Conservation (phyloP, 768 basidiomycete species). For the Exidia glandulosa region DNA sequence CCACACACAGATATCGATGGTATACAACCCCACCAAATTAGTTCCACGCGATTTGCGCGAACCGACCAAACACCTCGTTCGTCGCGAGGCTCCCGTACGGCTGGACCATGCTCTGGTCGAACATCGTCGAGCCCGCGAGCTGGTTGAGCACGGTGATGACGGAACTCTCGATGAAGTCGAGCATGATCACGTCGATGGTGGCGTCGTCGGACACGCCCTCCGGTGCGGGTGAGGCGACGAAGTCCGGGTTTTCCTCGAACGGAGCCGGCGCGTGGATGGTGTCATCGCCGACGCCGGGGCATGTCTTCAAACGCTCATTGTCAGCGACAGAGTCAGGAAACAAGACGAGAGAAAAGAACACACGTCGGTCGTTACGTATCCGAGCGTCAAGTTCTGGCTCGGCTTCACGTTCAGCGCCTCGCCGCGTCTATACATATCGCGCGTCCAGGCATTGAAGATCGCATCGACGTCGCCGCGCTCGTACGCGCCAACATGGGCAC, state of each 20-base stretch:
- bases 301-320: slow-evolving; percentile 40
- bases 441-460: slow-evolving; percentile 3
- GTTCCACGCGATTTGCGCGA: background rate
- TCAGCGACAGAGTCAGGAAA: background rate
- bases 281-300: slow-evolving; percentile 71
- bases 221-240: slow-evolving; percentile 46
- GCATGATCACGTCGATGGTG: slow-evolving; percentile 63
- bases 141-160: slow-evolving; percentile 7
- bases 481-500: background rate
- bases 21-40: too few species aligned
- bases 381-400: slow-evolving; percentile 46
- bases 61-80: background rate
- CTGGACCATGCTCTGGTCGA: background rate
- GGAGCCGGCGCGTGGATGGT: slow-evolving; percentile 50
- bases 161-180: slow-evolving; percentile 50
- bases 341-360: slow-evolving; percentile 21
- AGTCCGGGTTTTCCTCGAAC: slow-evolving; percentile 42
- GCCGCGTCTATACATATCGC: slow-evolving; percentile 11
- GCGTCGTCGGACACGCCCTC: slow-evolving; percentile 32
- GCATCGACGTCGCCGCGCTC: background rate
- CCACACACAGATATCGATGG: too few species aligned
- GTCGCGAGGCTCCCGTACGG: background rate
- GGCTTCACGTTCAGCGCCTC: slow-evolving; percentile 26
- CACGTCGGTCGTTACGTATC: slow-evolving; percentile 69
- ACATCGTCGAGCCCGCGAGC: background rate